phyloP scores from a whole-genome alignment of 805 yeast genomes.

The Kuraishia piskuri region DNA sequence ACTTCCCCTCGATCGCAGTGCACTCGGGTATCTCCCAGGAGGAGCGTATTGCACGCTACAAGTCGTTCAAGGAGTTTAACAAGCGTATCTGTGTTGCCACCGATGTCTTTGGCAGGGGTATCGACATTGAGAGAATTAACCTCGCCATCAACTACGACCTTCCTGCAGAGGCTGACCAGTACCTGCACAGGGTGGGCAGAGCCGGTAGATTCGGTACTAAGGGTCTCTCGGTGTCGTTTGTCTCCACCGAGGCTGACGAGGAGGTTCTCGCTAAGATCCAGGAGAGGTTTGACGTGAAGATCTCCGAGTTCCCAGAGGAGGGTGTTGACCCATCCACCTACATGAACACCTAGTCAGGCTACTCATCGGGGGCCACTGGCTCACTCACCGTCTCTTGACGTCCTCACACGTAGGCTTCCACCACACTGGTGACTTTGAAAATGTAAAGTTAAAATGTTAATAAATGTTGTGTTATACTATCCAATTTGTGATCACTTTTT shows the following conservation, averaged over 20 bases:
- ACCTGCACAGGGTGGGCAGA: constrained; percentile 98
- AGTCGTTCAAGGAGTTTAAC: constrained; percentile 94
- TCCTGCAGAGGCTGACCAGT: constrained; percentile 95
- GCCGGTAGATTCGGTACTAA: constrained; percentile 99
- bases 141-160: constrained; percentile 96
- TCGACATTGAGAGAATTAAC: constrained; percentile 97
- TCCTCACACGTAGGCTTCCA: no score
- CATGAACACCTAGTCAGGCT: constrained; percentile 46
- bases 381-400: no score
- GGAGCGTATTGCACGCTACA: constrained; percentile 95
- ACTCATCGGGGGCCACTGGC: no score
- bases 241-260: constrained; percentile 79
- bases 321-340: constrained; percentile 97
- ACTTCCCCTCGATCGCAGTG: constrained; percentile 95
- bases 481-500: no score
- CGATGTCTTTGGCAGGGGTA: constrained; percentile 98
- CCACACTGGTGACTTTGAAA: no score
- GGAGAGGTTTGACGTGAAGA: constrained; percentile 94
- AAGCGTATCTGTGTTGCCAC: constrained; percentile 98
- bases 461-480: no score
- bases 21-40: constrained; percentile 95
- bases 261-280: constrained; percentile 87
- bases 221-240: constrained; percentile 92
- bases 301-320: constrained; percentile 92
- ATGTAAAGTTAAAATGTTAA: no score